Evolutionary conservation across 2,329 filamentous ascomycete genomes (phyloP), one percentile per base, ranked within the genome.

Genomic region (Xylaria sp.): DNA sequence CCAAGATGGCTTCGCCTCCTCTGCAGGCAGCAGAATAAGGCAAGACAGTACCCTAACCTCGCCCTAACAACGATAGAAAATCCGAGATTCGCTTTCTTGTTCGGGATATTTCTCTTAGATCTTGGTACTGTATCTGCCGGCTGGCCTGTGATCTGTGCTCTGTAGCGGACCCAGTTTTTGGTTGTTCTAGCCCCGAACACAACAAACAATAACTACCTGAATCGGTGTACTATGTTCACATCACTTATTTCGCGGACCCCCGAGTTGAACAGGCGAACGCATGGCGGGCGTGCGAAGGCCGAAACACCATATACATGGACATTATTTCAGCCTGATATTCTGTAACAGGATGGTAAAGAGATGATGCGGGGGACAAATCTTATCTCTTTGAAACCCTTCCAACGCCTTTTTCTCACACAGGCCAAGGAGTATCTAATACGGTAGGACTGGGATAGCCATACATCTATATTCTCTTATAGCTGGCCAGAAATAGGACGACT

Each of bases 11-110:
- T 60, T 7, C 23, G 45, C 30, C 32, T 52, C 18, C 9, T 20
- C 30, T 28, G 18, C 30, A 52, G 45, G 43, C 58, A 60, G 20
- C 45, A 60, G 45, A 52, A 61, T 53, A 30, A 50, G 23, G 52
- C 32, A 30, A 25, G 36, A 20, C 12, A 39, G 30, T 36, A 32
- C 30, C 43, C 41, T 41, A 15, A n/a, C n/a, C 25, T 23, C 12
- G 5, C 12, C 25, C 1, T 18, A 30, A 28, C 46, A 18, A 10
- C 46, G 25, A 30, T 52, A 2, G 13, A 52, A 30, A 3, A 39
- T n/a, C 48, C 25, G 13, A 32, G n/a, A 30, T 32, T 52, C 48
- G 48, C 48, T 30, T 32, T 52, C 48, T 52, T n/a, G 15, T 52
- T 52, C 48, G 48, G 48, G 12, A 52, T 50, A 30, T 50, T 30